Conservation (phyloP, 768 basidiomycete species). For the Baorangia bicolor region DNA sequence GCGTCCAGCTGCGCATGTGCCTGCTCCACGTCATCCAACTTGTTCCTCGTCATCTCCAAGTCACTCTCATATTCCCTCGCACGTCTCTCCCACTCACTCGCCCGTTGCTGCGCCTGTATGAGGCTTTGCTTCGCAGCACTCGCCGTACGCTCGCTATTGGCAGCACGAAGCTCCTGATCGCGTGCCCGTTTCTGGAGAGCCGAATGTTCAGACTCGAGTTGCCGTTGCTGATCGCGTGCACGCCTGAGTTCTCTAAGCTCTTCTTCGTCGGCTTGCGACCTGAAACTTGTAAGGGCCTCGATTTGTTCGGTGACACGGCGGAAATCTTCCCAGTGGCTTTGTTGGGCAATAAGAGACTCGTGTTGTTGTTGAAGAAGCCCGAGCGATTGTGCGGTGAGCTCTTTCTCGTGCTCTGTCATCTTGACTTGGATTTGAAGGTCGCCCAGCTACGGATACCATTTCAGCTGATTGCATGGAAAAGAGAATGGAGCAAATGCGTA, state of each 20-base stretch:
- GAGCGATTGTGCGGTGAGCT: constrained; percentile 50
- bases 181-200: constrained; percentile 69
- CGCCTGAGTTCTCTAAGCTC: constrained; percentile 71
- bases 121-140: constrained; percentile 60
- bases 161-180: constrained; percentile 63
- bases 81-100: constrained; percentile 78
- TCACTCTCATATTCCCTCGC: constrained; percentile 69
- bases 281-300: constrained; percentile 57
- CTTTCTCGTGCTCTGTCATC: constrained; percentile 62
- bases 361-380: constrained; percentile 56
- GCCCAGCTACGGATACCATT: constrained; percentile 46
- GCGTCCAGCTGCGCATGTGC: constrained; percentile 63
- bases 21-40: constrained; percentile 68
- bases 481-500: constrained; percentile 30
- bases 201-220: constrained; percentile 65
- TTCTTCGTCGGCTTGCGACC: constrained; percentile 64
- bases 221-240: constrained; percentile 54
- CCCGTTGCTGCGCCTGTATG: constrained; percentile 71
- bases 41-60: constrained; percentile 56
- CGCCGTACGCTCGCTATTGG: constrained; percentile 61
- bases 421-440: constrained; percentile 57
- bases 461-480: not conserved
- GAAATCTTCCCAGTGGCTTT: constrained; percentile 78
- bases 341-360: constrained; percentile 58
- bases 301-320: constrained; percentile 71